Evolutionary conservation across 768 basidiomycete genomes (phyloP), one percentile per base, ranked within the genome.

Genomic region (Agaricus blazei): DNA sequence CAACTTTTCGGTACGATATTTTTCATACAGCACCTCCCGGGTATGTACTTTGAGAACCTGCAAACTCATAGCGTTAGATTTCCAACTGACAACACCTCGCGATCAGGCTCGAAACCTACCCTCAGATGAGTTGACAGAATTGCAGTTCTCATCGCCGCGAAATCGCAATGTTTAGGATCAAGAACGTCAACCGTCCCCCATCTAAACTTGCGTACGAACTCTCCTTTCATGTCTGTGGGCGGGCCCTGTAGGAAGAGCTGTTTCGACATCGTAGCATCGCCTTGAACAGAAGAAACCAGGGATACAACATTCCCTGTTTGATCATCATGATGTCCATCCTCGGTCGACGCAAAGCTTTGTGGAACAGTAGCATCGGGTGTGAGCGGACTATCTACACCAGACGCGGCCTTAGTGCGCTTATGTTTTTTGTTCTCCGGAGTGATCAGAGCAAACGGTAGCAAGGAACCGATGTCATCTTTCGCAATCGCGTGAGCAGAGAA

Each of bases 181-280:
- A 94, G 80, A 53, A 94, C 91, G 68, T 93, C 89, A 57, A 95
- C 78, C 44, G 80, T 87, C 36, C 94, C 94, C 93, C 93, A 96
- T 62, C 91, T 74, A 68, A 88, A 95, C 65, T 81, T 84, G 59
- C 93, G 74, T 34, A 82, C 75, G 65, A 93, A 93, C 52, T 87
- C 76, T 48, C 90, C 88, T 69, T 79, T 81, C 65, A 91, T 69
- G 65, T 85, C 80, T 23, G 84, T 82, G 24, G 86, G 88, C 24
- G 83, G 82, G 34, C 75, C 73, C n/a, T 76, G 67, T 42, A 81
- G 62, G 65, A 78, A 81, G 26, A 72, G 64, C 57, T 71, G 63
- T 45, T 70, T 68, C 34, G 71, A 70, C 48, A 63, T 19, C 7
- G n/a, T 1, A 9, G 6, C 15, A n/a, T 29, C 44, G 61, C 73